These are phyloP conservation scores for Yamadazyma paraphyllophila DNA, from an alignment of 805 yeast species.

Conservation along the genomic window DNA sequence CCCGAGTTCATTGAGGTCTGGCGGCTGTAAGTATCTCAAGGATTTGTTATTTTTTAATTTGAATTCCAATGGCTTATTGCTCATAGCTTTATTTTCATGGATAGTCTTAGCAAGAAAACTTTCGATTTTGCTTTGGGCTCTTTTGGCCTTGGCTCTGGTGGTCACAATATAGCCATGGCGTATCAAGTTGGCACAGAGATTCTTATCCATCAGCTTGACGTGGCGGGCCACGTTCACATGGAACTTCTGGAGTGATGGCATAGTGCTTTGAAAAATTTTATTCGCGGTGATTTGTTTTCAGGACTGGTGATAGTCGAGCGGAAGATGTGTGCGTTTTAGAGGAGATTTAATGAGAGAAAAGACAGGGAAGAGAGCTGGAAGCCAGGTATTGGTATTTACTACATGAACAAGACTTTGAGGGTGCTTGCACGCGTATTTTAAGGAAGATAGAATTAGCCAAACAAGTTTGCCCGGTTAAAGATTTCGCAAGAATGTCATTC, in stretches of 20 bases:
- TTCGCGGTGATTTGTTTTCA: slow-evolving; percentile 1
- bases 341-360: too few species aligned
- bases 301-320: not conserved
- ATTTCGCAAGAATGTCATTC: too few species aligned
- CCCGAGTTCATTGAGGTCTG: slow-evolving; percentile 33
- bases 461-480: too few species aligned
- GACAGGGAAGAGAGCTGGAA: too few species aligned
- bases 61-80: slow-evolving; percentile 13
- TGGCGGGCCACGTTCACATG: slow-evolving; percentile 44
- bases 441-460: too few species aligned
- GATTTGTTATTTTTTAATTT: slow-evolving; percentile 17
- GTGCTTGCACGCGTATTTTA: too few species aligned
- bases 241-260: slow-evolving; percentile 43
- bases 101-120: slow-evolving; percentile 34
- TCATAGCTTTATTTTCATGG: slow-evolving; percentile 22
- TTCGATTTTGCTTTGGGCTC: slow-evolving; percentile 43
- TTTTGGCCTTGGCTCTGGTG: slow-evolving; percentile 42
- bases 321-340: too few species aligned
- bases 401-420: too few species aligned
- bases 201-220: slow-evolving; percentile 44
- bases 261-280: slow-evolving; percentile 14
- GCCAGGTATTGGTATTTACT: too few species aligned
- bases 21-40: slow-evolving; percentile 48
- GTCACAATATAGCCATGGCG: slow-evolving; percentile 46
- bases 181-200: slow-evolving; percentile 41